Evolutionary conservation across 2,329 filamentous ascomycete genomes (phyloP), one percentile per base, ranked within the genome.

Genomic region (Curvularia hawaiiensis): DNA sequence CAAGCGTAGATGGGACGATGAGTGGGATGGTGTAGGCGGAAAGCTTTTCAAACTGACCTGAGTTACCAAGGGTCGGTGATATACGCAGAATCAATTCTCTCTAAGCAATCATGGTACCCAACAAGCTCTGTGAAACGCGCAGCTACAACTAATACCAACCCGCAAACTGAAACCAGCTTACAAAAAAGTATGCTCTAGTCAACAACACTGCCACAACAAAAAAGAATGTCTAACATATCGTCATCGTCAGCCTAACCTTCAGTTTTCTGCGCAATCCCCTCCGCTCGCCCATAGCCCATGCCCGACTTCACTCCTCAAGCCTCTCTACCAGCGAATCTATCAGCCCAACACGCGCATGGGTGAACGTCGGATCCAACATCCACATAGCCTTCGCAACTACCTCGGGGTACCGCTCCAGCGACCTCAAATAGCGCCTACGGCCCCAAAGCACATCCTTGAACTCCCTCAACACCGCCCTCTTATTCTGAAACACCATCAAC

Each of bases 11-110:
- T 99, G 95, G 95, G 89, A 96, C 67, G 90, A 92, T 65, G 92
- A 97, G 73, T 99, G 95, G 95, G 87, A 96, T 80, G 83, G 85
- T 10, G 88, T 96, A 44, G 90, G 93, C 8, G 91, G 89, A 11
- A 84, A 83, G 46, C 77, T 96, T 4, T 83, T 97, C 46, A 57
- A 56, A 35, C 47, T 63, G 14, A 51, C 28, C 20, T 58, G 31
- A 52, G 18, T 18, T 28, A n/a, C 8, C 8, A 6, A 49, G 24
- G 11, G 22, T 50, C 33, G 4, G 10, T 9, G 5, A 40, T 20
- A 18, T 16, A n/a, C 24, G n/a, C 22, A 26, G 6, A 40, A 40
- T 30, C 2, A 40, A 40, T 28, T 31, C 5, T 11, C 14, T 3
- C 9, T 20, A 30, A 30, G 3, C 24, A 40, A 22, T 14, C 11